phyloP scores from a whole-genome alignment of 2,329 filamentous ascomycete species.

The Emergomyces pasteurianus region DNA sequence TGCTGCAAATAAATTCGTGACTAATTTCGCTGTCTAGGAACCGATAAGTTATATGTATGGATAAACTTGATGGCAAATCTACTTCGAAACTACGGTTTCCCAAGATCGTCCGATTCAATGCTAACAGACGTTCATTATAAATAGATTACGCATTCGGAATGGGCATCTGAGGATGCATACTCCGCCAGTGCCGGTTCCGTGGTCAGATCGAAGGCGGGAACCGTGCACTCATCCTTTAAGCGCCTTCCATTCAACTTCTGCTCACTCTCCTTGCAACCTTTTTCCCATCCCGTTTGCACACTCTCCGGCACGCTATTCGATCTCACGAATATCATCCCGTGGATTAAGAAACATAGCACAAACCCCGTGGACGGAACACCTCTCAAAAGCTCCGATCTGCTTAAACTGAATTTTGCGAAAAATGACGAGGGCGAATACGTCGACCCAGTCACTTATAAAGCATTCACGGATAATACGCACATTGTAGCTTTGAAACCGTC shows the following conservation, averaged over 20 bases:
- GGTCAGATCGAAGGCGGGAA: constrained; percentile 40
- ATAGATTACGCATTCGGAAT: constrained; percentile 92
- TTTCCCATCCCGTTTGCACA: constrained; percentile 89
- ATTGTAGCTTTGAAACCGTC: constrained; percentile 77
- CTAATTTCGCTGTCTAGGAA: constrained; percentile 22
- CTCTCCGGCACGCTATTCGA: constrained; percentile 82
- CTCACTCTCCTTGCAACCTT: constrained; percentile 88
- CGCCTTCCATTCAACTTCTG: constrained; percentile 97
- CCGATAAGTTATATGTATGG: constrained; percentile 39
- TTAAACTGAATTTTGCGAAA: constrained; percentile 82
- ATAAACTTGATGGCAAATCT: not conserved
- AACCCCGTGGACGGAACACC: constrained; percentile 79
- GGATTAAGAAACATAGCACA: constrained; percentile 86
- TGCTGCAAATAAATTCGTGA: constrained; percentile 1
- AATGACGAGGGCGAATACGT: constrained; percentile 88
- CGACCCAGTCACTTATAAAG: constrained; percentile 94
- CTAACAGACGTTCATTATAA: constrained; percentile 4
- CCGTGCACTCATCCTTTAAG: constrained; percentile 57
- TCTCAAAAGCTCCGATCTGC: constrained; percentile 68
- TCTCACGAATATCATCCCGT: constrained; percentile 82
- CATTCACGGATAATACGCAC: constrained; percentile 96
- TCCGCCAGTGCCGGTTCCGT: constrained; percentile 66
- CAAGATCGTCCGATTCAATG: not conserved
- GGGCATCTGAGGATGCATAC: constrained; percentile 83
- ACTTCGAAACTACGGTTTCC: not conserved